These are phyloP conservation scores for Verticillium nonalfalfae DNA, from an alignment of 2,329 filamentous ascomycete genomes.

Conservation along the genomic window DNA sequence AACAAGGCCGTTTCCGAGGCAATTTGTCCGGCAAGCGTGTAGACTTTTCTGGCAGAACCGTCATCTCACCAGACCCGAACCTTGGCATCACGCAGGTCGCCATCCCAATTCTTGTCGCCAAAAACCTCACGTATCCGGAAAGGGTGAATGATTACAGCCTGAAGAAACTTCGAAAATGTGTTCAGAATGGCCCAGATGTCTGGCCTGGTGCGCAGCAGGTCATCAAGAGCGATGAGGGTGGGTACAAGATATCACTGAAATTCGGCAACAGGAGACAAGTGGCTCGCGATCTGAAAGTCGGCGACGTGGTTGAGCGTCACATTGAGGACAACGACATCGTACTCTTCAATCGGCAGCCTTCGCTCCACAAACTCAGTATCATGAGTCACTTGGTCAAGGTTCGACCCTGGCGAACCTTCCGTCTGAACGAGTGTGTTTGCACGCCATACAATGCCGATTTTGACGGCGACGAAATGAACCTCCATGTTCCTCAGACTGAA, in stretches of 20 bases:
- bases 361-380: constrained; percentile 96
- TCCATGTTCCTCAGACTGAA: constrained; percentile 96
- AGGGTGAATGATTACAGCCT: constrained; percentile 80
- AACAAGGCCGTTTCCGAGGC: constrained; percentile 93
- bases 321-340: constrained; percentile 94
- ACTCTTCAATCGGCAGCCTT: constrained; percentile 96
- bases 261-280: constrained; percentile 65
- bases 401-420: constrained; percentile 90
- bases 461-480: constrained; percentile 98
- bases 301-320: constrained; percentile 90
- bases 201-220: constrained; percentile 89
- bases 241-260: constrained; percentile 68
- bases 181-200: constrained; percentile 67
- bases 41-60: constrained; percentile 93
- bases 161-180: constrained; percentile 67
- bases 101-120: constrained; percentile 85
- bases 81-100: constrained; percentile 90
- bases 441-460: constrained; percentile 99
- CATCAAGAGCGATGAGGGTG: constrained; percentile 55
- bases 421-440: constrained; percentile 96
- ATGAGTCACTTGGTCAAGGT: constrained; percentile 93
- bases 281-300: constrained; percentile 70
- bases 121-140: constrained; percentile 94
- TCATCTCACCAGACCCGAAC: constrained; percentile 97
- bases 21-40: constrained; percentile 98